Evolutionary conservation across 805 yeast species (phyloP), one percentile per base, ranked within the genome.

Genomic region (Starmerella bacillaris): DNA sequence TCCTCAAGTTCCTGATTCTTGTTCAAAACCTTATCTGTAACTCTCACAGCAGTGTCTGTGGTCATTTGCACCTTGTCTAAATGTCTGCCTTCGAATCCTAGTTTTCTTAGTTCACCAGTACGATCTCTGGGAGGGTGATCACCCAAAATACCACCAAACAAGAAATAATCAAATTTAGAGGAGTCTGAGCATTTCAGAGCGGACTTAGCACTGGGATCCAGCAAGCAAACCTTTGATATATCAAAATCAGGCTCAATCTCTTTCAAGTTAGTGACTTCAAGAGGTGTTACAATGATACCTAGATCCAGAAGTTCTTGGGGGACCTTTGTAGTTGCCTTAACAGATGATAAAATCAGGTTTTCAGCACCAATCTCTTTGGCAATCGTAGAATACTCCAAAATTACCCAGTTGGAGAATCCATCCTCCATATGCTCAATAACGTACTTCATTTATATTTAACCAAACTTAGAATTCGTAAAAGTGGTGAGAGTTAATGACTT

Each of bases 371-470:
- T 74, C 41, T 86, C 95, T 36, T 69, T 63, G 32, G 83, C 70
- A 39, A 86, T 84, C 48, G 78, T 80, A 19, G 70, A 58, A 56
- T 86, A 86, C 50, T 86, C 98, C 4, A 89, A 63, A 20, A 70
- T 67, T 29, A 86, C 96, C 98, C 98, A 86, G 45, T 78, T 89
- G 44, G 94, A 80, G 66, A 86, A 82, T 1, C 94, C 96, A 41
- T 72, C 78, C 57, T 86, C 98, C 95, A 86, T 86, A 54, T 86
- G 98, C 57, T 86, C 98, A 35, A 86, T 83, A 35, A 89, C 71
- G 64, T 83, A 86, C 57, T 80, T 82, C 51, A 48, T 48, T 2
- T 7, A 15, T 29, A 5, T 14, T 9, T 6, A 22, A 22, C 12
- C 26, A 22, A 22, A 22, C n/a, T n/a, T n/a, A n/a, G n/a, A n/a